A percentile compares a stretch with the other conserved stretches of the same genome.
Evolutionary conservation across 2,329 filamentous ascomycete species (phyloP).

Genomic region (Fusarium sp.): DNA sequence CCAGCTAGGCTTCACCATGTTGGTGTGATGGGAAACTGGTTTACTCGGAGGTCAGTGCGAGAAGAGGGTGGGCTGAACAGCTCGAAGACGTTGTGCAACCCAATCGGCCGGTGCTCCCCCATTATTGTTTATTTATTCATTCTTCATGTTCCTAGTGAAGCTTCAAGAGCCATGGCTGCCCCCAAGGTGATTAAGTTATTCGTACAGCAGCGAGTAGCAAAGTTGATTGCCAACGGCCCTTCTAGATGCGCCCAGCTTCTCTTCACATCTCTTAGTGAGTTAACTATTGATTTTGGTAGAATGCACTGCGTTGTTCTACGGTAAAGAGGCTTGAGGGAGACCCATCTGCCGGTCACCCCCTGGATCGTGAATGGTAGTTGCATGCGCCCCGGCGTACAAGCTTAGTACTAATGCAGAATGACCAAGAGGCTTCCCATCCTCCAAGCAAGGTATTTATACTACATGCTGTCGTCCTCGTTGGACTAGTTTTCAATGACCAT

Average conservation of each 20-base stretch:
- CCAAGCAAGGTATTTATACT: constrained; percentile 38
- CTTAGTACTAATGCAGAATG: constrained; percentile 7
- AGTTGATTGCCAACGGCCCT: constrained; percentile 28
- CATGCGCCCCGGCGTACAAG: not conserved
- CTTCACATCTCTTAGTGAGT: not conserved
- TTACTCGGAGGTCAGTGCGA: constrained; percentile 9
- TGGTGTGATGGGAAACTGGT: constrained; percentile 13
- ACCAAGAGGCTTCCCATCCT: constrained; percentile 22
- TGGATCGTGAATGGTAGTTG: not conserved
- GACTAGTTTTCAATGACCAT: not conserved
- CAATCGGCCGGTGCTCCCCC: constrained; percentile 5
- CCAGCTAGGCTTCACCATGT: not conserved
- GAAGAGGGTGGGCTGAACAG: constrained; percentile 15
- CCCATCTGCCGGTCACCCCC: constrained; percentile 12
- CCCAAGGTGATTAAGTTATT: constrained; percentile 9
- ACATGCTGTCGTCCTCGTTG: constrained; percentile 10
- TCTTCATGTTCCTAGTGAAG: constrained; percentile 15
- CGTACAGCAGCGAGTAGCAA: not conserved
- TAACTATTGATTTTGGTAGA: constrained; percentile 8
- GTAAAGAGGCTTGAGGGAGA: constrained; percentile 12
- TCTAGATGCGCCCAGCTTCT: constrained; percentile 14
- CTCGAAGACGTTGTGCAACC: constrained; percentile 5
- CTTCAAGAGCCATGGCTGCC: not conserved
- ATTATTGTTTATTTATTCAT: not conserved
- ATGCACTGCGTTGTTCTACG: constrained; percentile 18